phyloP scores from a whole-genome alignment of 257 asterid genomes.

The Misopates orontium region DNA sequence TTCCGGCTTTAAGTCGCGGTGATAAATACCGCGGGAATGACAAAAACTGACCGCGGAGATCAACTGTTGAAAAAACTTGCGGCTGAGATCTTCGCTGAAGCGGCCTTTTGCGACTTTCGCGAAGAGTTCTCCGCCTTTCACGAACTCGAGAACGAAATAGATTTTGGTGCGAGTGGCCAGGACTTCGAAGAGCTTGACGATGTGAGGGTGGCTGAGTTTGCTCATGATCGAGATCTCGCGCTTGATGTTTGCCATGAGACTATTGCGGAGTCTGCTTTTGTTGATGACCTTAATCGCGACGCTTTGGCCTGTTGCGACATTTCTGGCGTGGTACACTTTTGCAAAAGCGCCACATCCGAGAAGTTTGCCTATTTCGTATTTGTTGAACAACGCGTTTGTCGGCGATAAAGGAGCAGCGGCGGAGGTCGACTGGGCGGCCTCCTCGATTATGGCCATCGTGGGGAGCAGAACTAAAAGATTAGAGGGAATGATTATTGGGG shows the following conservation, averaged over 20 bases:
- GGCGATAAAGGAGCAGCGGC: slow-evolving; percentile 28
- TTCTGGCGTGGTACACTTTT: slow-evolving; percentile 85
- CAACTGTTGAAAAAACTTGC: slow-evolving; percentile 79
- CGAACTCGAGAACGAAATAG: slow-evolving; percentile 73
- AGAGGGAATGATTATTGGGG: neutral
- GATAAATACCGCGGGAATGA: slow-evolving; percentile 75
- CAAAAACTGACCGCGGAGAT: slow-evolving; percentile 77
- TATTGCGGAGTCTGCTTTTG: slow-evolving; percentile 51
- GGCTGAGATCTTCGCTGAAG: slow-evolving; percentile 58
- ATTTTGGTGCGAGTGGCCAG: slow-evolving; percentile 75
- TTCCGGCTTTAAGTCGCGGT: slow-evolving; percentile 90
- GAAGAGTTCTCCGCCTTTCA: slow-evolving; percentile 84
- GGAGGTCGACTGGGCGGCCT: slow-evolving; percentile 25
- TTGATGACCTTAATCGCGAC: slow-evolving; percentile 71
- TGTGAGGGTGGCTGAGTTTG: slow-evolving; percentile 58
- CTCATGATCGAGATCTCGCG: slow-evolving; percentile 80
- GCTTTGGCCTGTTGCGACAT: slow-evolving; percentile 61
- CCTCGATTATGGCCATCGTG: slow-evolving; percentile 48
- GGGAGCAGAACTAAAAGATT: neutral
- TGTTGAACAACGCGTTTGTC: slow-evolving; percentile 59
- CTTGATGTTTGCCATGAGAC: slow-evolving; percentile 49
- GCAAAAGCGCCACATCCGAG: slow-evolving; percentile 97
- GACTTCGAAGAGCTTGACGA: slow-evolving; percentile 68
- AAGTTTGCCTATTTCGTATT: slow-evolving; percentile 80
- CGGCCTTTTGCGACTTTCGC: slow-evolving; percentile 66